Evolutionary conservation across 306 rosid genomes (phyloP).

Genomic region (Echinosophora koreensis): DNA sequence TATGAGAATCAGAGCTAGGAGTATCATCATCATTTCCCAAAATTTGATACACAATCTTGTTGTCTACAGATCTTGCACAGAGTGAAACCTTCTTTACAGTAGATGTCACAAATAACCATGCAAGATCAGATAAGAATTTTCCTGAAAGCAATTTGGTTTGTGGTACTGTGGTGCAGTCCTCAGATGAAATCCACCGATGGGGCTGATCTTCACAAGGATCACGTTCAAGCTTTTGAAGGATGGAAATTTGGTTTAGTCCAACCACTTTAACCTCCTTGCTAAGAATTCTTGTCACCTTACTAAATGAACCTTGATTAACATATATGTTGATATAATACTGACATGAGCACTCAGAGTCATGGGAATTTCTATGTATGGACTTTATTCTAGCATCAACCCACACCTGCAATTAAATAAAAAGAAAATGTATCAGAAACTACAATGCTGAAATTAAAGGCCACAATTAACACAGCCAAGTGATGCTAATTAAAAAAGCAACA

Average conservation of each 20-base stretch:
- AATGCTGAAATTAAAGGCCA: not conserved
- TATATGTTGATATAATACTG: conserved; percentile 75
- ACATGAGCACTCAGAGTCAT: conserved; percentile 73
- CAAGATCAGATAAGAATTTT: conserved; percentile 68
- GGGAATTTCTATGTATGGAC: conserved; percentile 79
- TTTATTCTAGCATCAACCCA: conserved; percentile 86
- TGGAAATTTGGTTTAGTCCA: conserved; percentile 65
- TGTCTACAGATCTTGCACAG: conserved; percentile 68
- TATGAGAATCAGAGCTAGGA: conserved; percentile 35
- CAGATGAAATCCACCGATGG: conserved; percentile 78
- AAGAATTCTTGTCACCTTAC: conserved; percentile 68
- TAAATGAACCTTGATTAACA: conserved; percentile 80
- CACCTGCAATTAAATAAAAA: conserved; percentile 53
- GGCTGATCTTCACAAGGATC: conserved; percentile 56
- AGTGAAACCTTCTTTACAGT: conserved; percentile 64
- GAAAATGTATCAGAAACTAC: conserved; percentile 1
- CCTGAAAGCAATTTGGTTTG: conserved; percentile 76
- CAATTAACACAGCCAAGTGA: not conserved
- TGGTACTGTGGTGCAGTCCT: conserved; percentile 63
- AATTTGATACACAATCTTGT: conserved; percentile 77
- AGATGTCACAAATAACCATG: conserved; percentile 81
- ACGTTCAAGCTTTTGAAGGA: conserved; percentile 74
- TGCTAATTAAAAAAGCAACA: not conserved
- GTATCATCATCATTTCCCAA: conserved; percentile 50
- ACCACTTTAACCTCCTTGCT: conserved; percentile 60